Evolutionary conservation across 2,329 filamentous ascomycete genomes (phyloP).

Genomic region (Aspergillus sp.): DNA sequence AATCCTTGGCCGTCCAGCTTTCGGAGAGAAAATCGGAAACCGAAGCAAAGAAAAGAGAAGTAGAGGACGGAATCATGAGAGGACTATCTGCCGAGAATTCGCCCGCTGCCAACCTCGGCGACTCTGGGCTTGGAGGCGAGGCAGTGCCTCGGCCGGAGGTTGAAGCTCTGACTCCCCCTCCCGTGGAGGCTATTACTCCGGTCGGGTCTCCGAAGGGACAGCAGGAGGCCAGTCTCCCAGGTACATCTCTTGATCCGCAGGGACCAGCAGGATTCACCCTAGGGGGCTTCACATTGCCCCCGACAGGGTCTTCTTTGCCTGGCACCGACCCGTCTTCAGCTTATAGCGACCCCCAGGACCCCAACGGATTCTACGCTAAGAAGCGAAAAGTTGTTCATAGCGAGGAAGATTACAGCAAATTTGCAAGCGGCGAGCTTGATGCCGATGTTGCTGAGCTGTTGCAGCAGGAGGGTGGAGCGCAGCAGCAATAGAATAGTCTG

Average conservation of each 20-base stretch:
- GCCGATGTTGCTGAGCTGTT: constrained; percentile 61
- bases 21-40: constrained; percentile 67
- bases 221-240: constrained; percentile 33
- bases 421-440: constrained; percentile 57
- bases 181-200: constrained; percentile 57
- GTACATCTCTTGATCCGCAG: constrained; percentile 15
- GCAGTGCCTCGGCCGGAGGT: constrained; percentile 66
- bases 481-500: constrained; percentile 5
- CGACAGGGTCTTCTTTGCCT: constrained; percentile 16
- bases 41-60: constrained; percentile 79
- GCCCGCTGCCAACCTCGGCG: constrained; percentile 46
- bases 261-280: constrained; percentile 18
- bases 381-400: constrained; percentile 50
- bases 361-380: constrained; percentile 40
- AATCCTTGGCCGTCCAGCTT: constrained; percentile 64
- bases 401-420: constrained; percentile 46
- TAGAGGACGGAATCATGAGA: constrained; percentile 88
- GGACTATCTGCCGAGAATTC: constrained; percentile 66
- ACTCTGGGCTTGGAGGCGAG: constrained; percentile 27
- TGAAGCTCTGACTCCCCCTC: constrained; percentile 82
- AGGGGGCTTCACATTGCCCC: constrained; percentile 20
- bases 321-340: constrained; percentile 18
- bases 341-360: constrained; percentile 23
- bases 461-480: constrained; percentile 43
- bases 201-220: constrained; percentile 48